phyloP scores from a whole-genome alignment of 2,329 filamentous ascomycete genomes.

The Beauveria sp. region DNA sequence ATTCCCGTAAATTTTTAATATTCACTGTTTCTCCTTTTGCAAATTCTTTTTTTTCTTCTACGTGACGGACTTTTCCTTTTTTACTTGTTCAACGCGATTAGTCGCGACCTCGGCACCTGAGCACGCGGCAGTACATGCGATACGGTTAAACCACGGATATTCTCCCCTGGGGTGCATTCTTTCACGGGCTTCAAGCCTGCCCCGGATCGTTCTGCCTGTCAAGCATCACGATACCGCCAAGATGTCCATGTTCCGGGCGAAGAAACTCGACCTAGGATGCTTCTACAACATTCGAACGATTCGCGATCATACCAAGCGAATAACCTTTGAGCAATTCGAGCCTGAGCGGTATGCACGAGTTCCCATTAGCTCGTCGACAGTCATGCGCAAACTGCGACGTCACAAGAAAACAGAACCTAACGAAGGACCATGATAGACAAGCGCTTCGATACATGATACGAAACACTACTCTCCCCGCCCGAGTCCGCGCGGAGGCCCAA shows the following conservation, averaged over 20 bases:
- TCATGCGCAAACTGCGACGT: neutral
- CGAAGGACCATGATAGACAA: constrained; percentile 53
- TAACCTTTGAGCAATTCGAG: constrained; percentile 81
- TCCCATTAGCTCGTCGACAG: neutral
- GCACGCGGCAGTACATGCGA: neutral
- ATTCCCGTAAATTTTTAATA: too few relatives aligned
- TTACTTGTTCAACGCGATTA: too few relatives aligned
- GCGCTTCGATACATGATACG: constrained; percentile 87
- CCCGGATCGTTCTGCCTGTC: neutral
- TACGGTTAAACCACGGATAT: neutral
- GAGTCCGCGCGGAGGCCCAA: constrained; percentile 84
- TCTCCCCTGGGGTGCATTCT: neutral
- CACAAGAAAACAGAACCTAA: neutral
- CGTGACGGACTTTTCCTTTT: too few relatives aligned
- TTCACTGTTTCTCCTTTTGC: too few relatives aligned
- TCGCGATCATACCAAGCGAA: constrained; percentile 94
- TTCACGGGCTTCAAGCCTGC: neutral
- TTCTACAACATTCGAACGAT: constrained; percentile 82
- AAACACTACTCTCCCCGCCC: constrained; percentile 77
- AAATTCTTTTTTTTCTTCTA: too few relatives aligned
- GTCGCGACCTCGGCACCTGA: neutral
- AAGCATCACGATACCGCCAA: constrained; percentile 26
- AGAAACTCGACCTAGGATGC: constrained; percentile 82
- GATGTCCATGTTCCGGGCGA: constrained; percentile 82
- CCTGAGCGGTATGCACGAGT: constrained; percentile 63